Evolutionary conservation across 2,329 filamentous ascomycete genomes (phyloP).

Genomic region (Aspergillus sp.): DNA sequence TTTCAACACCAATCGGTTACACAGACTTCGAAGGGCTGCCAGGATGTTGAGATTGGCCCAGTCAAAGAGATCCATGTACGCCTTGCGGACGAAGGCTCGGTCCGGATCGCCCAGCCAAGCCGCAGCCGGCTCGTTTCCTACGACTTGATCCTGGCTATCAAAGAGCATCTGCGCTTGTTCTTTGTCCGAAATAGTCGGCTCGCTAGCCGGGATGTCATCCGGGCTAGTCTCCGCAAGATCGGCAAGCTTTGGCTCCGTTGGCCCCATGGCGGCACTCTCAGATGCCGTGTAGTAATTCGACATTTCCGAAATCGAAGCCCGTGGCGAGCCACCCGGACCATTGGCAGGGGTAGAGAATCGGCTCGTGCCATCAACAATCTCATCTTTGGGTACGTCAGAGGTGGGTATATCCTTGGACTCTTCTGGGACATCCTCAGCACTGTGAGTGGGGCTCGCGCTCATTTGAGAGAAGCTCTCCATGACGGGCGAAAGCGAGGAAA

Average conservation of each 20-base stretch:
- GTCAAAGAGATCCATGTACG: constrained; percentile 92
- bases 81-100: constrained; percentile 60
- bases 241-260: constrained; percentile 28
- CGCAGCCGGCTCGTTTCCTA: constrained; percentile 76
- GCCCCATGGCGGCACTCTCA: constrained; percentile 43
- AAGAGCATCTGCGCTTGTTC: constrained; percentile 81
- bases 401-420: constrained; percentile 14
- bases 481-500: constrained; percentile 29
- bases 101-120: constrained; percentile 75
- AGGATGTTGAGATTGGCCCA: constrained; percentile 81
- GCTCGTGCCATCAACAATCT: constrained; percentile 21
- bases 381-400: constrained; percentile 27
- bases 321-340: constrained; percentile 32
- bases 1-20: constrained; percentile 76
- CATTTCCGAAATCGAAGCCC: constrained; percentile 39
- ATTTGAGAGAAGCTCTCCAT: constrained; percentile 31
- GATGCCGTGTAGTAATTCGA: constrained; percentile 50
- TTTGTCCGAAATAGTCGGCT: constrained; percentile 65
- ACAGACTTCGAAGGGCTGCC: constrained; percentile 74
- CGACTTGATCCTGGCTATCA: constrained; percentile 76
- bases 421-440: constrained; percentile 13
- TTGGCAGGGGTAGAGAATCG: constrained; percentile 30
- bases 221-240: constrained; percentile 21
- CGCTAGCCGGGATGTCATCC: constrained; percentile 24
- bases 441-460: constrained; percentile 12